A percentile compares a stretch with the other conserved stretches of the same genome.
Conservation (phyloP, 2,329 filamentous ascomycete genomes). For the Cytospora mali region DNA sequence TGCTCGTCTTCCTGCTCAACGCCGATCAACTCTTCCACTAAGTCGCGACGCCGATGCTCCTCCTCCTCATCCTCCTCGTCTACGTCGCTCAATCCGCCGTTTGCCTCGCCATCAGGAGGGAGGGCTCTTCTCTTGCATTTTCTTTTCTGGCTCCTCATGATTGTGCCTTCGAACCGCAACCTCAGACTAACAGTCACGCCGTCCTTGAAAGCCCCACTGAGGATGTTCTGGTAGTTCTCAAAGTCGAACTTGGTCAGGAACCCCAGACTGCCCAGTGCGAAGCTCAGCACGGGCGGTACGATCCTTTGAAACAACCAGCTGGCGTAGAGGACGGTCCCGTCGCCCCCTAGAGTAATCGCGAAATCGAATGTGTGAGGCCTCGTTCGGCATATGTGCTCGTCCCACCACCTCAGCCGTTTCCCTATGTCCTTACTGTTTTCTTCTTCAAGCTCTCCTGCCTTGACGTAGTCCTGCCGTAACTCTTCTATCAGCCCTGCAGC, state of each 20-base stretch:
- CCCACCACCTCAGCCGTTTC: constrained; percentile 78
- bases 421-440: constrained; percentile 43
- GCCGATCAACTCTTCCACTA: constrained; percentile 88
- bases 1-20: constrained; percentile 81
- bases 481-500: constrained; percentile 68
- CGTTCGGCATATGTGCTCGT: constrained; percentile 72
- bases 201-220: constrained; percentile 73
- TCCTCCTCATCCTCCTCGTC: constrained; percentile 45
- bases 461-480: constrained; percentile 48
- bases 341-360: constrained; percentile 86
- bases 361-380: constrained; percentile 92
- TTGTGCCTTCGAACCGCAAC: constrained; percentile 86
- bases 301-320: constrained; percentile 97
- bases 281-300: constrained; percentile 90
- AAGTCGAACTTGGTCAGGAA: constrained; percentile 98
- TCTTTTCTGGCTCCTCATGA: constrained; percentile 75
- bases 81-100: constrained; percentile 24
- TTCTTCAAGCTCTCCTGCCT: constrained; percentile 36
- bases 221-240: constrained; percentile 67
- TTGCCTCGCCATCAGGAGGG: constrained; percentile 21
- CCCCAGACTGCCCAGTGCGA: constrained; percentile 86
- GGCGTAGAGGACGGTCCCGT: constrained; percentile 95
- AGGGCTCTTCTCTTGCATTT: constrained; percentile 25
- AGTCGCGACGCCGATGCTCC: constrained; percentile 56
- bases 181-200: constrained; percentile 88